phyloP scores from a whole-genome alignment of 169 alveolate genomes.

The Theileria orientalis region DNA sequence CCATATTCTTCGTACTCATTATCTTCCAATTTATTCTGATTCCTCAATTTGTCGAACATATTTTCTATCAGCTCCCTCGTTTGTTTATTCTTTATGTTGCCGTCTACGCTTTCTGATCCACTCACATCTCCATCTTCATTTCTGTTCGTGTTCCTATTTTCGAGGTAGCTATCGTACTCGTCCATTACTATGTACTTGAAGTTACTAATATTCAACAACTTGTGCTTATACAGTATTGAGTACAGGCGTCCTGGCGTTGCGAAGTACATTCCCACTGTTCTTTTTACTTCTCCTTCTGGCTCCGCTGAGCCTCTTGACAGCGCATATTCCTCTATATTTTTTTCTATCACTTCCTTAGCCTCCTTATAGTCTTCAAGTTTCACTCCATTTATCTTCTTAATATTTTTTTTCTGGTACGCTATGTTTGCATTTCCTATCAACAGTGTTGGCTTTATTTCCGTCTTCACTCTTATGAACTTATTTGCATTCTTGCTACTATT shows the following conservation, averaged over 20 bases:
- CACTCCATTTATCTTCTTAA: conserved; percentile 18
- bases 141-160: too few relatives aligned
- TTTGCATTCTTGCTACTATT: not conserved
- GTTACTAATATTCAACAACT: conserved; percentile 11
- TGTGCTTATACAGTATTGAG: conserved; percentile 31
- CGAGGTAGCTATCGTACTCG: conserved; percentile 53
- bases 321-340: not conserved
- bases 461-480: not conserved
- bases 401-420: conserved; percentile 21
- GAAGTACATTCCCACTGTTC: conserved; percentile 34
- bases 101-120: not conserved
- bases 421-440: conserved; percentile 54
- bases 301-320: not conserved
- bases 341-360: conserved; percentile 11
- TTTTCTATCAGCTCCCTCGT: conserved; percentile 17
- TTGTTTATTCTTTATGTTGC: conserved; percentile 6
- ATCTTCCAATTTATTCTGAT: not conserved
- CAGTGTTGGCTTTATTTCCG: conserved; percentile 37
- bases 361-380: conserved; percentile 5
- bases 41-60: not conserved
- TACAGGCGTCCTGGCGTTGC: conserved; percentile 45
- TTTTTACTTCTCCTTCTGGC: not conserved
- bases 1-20: too few relatives aligned
- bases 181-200: conserved; percentile 44
- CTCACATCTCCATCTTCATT: not conserved